phyloP scores from a whole-genome alignment of 2,329 filamentous ascomycete species.

The Penicillium sp. region DNA sequence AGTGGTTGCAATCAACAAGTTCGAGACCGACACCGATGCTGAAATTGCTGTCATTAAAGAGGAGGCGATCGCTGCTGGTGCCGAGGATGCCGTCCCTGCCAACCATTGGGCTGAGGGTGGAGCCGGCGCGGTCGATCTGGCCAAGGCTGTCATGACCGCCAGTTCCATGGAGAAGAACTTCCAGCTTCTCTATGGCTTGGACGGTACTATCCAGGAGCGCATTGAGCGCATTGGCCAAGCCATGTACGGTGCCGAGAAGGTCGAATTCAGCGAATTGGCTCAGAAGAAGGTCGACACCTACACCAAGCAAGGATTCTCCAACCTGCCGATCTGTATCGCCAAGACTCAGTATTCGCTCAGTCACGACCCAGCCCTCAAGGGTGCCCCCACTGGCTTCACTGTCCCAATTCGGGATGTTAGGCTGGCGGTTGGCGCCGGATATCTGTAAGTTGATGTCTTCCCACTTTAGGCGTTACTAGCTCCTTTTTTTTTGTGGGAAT shows the following conservation, averaged over 20 bases:
- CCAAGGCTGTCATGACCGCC: conserved; percentile 79
- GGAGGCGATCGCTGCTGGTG: conserved; percentile 86
- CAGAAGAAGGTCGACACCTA: conserved; percentile 97
- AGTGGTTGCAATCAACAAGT: conserved; percentile 95
- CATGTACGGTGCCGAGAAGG: conserved; percentile 89
- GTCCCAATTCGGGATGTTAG: conserved; percentile 92
- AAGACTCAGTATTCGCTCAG: conserved; percentile 98
- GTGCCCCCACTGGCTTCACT: conserved; percentile 89
- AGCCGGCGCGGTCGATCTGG: conserved; percentile 82
- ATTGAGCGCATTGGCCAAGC: conserved; percentile 86
- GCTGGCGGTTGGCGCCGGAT: conserved; percentile 90
- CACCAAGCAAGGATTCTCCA: conserved; percentile 84
- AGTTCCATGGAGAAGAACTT: conserved; percentile 82
- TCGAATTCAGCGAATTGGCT: conserved; percentile 90
- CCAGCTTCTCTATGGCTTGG: conserved; percentile 78
- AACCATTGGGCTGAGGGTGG: conserved; percentile 98
- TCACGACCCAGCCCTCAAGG: conserved; percentile 90
- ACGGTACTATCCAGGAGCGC: conserved; percentile 78
- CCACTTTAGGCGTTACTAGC: background rate
- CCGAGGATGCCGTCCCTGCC: conserved; percentile 86
- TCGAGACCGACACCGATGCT: conserved; percentile 88
- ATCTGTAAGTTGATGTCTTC: conserved; percentile 61
- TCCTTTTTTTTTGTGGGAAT: conserved; percentile 36
- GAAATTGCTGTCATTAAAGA: conserved; percentile 87
- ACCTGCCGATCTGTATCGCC: conserved; percentile 92